phyloP scores from a whole-genome alignment of 2,329 filamentous ascomycete species.

The Samsoniella hepiali region DNA sequence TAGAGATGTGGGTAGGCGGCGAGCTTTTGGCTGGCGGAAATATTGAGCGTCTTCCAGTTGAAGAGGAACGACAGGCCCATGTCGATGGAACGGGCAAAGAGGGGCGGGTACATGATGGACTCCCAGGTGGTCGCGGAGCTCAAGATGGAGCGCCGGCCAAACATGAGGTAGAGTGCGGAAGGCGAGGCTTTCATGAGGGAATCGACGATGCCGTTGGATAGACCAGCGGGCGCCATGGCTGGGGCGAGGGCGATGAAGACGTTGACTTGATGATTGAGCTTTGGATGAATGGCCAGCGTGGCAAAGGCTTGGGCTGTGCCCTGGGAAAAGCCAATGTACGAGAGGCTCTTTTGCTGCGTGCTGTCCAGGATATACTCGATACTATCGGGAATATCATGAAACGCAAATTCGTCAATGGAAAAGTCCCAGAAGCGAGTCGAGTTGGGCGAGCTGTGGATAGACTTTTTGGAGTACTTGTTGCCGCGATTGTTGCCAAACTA shows the following conservation, averaged over 20 bases:
- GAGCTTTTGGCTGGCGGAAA: constrained; percentile 81
- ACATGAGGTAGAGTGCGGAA: constrained; percentile 86
- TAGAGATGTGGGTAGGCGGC: constrained; percentile 95
- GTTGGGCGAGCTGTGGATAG: constrained; percentile 69
- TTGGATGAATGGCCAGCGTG: constrained; percentile 85
- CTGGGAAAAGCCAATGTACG: constrained; percentile 96
- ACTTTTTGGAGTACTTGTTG: constrained; percentile 99
- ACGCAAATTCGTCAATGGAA: constrained; percentile 96
- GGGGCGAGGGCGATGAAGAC: constrained; percentile 95
- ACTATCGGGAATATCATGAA: constrained; percentile 93
- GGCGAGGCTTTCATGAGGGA: constrained; percentile 91
- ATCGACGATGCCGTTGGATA: constrained; percentile 87
- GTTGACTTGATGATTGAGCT: constrained; percentile 87
- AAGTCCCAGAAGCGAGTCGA: constrained; percentile 90
- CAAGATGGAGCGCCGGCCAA: constrained; percentile 86
- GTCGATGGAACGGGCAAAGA: constrained; percentile 88
- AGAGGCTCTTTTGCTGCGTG: constrained; percentile 78
- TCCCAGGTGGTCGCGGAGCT: constrained; percentile 97
- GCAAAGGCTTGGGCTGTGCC: constrained; percentile 97
- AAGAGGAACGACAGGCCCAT: constrained; percentile 79
- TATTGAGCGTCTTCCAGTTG: constrained; percentile 83
- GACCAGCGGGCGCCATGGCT: constrained; percentile 90
- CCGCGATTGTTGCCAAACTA: constrained; percentile 94
- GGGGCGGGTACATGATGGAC: constrained; percentile 87
- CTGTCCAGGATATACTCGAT: constrained; percentile 87